Conservation (phyloP, 805 yeast species). For the Pichia californica region DNA sequence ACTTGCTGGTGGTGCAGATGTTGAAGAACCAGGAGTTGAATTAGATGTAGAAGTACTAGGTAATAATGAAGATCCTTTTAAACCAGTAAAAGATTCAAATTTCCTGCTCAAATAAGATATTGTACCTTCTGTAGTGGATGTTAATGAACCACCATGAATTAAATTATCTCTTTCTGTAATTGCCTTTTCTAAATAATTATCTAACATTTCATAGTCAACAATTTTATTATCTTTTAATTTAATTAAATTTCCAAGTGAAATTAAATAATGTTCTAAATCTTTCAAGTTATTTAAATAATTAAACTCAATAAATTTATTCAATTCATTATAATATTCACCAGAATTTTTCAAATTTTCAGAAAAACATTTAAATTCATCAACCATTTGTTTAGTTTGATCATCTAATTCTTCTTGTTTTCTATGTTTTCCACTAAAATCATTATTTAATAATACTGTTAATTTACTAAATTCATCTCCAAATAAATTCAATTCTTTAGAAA, state of each 20-base stretch:
- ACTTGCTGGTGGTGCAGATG: constrained; percentile 33
- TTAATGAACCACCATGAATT: constrained; percentile 31
- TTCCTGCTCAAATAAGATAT: constrained; percentile 36
- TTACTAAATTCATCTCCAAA: constrained; percentile 66
- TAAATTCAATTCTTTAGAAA: constrained; percentile 65
- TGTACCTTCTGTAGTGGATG: constrained; percentile 31
- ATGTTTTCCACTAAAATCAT: constrained; percentile 29
- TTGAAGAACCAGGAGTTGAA: no score
- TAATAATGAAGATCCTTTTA: constrained; percentile 25
- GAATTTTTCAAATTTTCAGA: constrained; percentile 35
- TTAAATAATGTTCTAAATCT: constrained; percentile 79
- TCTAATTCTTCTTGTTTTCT: constrained; percentile 19
- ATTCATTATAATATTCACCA: constrained; percentile 19
- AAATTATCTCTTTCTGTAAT: constrained; percentile 48
- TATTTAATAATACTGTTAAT: constrained; percentile 38
- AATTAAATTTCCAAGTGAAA: constrained; percentile 58
- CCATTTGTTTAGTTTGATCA: constrained; percentile 19
- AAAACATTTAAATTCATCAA: constrained; percentile 30
- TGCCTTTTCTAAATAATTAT: constrained; percentile 70
- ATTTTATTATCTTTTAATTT: constrained; percentile 87
- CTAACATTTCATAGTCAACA: constrained; percentile 80
- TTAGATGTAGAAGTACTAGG: not conserved
- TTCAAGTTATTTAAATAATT: constrained; percentile 76
- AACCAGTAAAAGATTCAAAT: constrained; percentile 40
- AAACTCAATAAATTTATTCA: constrained; percentile 55